Conservation (phyloP, 2,329 filamentous ascomycete genomes). For the Simplicillium sp. region DNA sequence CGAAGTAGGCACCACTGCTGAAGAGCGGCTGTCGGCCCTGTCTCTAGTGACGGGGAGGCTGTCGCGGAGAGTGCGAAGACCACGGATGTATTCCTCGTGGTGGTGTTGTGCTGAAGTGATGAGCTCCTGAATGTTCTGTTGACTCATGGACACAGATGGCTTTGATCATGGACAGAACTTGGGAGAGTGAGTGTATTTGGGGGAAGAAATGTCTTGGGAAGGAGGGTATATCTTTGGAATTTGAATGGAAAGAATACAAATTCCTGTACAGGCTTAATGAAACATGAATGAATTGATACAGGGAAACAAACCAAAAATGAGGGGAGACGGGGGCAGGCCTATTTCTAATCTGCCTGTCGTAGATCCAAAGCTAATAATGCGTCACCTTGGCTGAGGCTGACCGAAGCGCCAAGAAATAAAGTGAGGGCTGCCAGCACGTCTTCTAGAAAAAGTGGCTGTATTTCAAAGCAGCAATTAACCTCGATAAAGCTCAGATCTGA, state of each 20-base stretch:
- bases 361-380: too few relatives aligned
- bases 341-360: too few relatives aligned
- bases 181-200: too few relatives aligned
- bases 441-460: too few relatives aligned
- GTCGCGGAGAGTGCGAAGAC: slow-evolving; percentile 19
- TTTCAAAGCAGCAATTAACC: too few relatives aligned
- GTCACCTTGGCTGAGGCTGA: too few relatives aligned
- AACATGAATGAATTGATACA: background rate
- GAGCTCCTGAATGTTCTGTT: slow-evolving; percentile 21
- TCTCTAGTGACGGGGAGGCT: slow-evolving; percentile 10
- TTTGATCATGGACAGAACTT: slow-evolving; percentile 2
- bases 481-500: too few relatives aligned
- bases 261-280: too few relatives aligned
- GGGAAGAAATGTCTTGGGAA: too few relatives aligned
- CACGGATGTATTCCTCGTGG: slow-evolving; percentile 23
- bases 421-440: too few relatives aligned
- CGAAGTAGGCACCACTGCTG: slow-evolving; percentile 10
- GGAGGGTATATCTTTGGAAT: too few relatives aligned
- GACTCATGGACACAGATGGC: slow-evolving; percentile 5
- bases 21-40: slow-evolving; percentile 12
- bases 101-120: slow-evolving; percentile 20
- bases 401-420: too few relatives aligned
- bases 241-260: background rate
- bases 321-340: background rate
- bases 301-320: background rate